Conservation (phyloP, 2,329 filamentous ascomycete genomes). For the Calonectria leucothoes region DNA sequence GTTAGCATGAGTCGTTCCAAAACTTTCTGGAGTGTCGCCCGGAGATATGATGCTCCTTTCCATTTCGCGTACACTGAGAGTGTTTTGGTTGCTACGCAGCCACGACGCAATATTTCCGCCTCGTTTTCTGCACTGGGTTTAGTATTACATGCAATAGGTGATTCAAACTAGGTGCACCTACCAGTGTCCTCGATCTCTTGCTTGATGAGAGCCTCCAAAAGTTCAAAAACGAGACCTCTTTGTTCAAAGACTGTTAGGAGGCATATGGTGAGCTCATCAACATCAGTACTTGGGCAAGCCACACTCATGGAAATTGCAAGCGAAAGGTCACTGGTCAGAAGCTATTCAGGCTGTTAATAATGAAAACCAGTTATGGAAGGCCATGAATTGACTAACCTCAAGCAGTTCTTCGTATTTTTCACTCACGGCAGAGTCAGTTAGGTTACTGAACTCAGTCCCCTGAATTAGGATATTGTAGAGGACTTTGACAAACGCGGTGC, state of each 20-base stretch:
- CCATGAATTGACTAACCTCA: slow-evolving; percentile 49
- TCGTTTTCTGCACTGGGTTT: slow-evolving; percentile 65
- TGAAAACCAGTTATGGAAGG: not conserved
- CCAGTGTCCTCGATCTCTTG: slow-evolving; percentile 76
- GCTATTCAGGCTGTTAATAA: slow-evolving; percentile 47
- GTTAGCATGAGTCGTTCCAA: slow-evolving; percentile 74
- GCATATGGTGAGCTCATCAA: slow-evolving; percentile 76
- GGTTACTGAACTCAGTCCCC: slow-evolving; percentile 76
- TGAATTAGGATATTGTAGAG: slow-evolving; percentile 78
- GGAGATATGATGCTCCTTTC: slow-evolving; percentile 74
- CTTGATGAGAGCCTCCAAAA: slow-evolving; percentile 75
- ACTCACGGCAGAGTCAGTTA: slow-evolving; percentile 74
- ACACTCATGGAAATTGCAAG: slow-evolving; percentile 73
- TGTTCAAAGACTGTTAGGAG: slow-evolving; percentile 78
- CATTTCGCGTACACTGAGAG: slow-evolving; percentile 78
- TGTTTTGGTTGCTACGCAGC: slow-evolving; percentile 79
- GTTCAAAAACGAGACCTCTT: slow-evolving; percentile 70
- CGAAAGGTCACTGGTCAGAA: slow-evolving; percentile 72
- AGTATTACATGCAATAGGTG: slow-evolving; percentile 16
- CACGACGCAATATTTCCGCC: slow-evolving; percentile 73
- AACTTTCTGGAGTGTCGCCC: slow-evolving; percentile 73
- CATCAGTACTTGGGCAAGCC: slow-evolving; percentile 74
- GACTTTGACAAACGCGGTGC: slow-evolving; percentile 77
- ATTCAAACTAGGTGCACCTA: slow-evolving; percentile 40
- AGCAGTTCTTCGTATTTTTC: slow-evolving; percentile 77